Base-by-base conservation (phyloP, 2,329 filamentous ascomycete genomes). In the Exophiala calicioides region DNA sequence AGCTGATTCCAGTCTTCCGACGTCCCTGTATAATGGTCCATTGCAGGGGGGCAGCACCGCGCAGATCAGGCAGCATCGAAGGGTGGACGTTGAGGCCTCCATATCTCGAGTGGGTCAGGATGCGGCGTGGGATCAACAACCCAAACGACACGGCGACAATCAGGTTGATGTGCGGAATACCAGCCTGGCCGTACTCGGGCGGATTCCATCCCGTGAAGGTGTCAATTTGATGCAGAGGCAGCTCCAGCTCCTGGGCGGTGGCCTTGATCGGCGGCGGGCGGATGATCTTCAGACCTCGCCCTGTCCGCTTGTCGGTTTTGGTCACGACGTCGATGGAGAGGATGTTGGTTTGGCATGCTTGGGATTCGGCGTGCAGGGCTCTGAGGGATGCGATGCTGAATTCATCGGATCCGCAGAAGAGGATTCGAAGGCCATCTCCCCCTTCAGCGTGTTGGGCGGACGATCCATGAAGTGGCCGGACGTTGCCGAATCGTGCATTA, bases 111-210 rank as follows among this genome's bases (percentile, higher is more conserved):
- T 70, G 70, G 16, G 72, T 71, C 16, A 98, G 73, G 12, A 97
- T 81, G 3, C 88, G 78, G 1, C 78, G 76, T 1, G 93, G 93
- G 1, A 98, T 84, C 52, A 96, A 85, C 5, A 95, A 78, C 3
- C 93, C 93, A 68, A 97, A 98, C 0, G 93, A 97, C 3, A 97
- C 93, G 36, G 90, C 90, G 34, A 97, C 75, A 57, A 98, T 79
- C 48, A 98, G 74, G 65, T 96, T 90, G 56, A 82, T 81, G 12
- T 33, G 32, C 9, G 39, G 23, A 9, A 19, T 70, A 58, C 20
- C 65, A 60, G 26, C 59, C 62, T 12, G 70, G 42, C 3, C 72
- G 62, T 32, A 63, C 61, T 32, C 29, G 0, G 84, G 84, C 24
- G 84, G 76, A 76, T 80, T 73, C 90, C 90, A 97, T 27, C 79